phyloP scores from a whole-genome alignment of 805 yeast species.

The Maudiozyma bulderi region DNA sequence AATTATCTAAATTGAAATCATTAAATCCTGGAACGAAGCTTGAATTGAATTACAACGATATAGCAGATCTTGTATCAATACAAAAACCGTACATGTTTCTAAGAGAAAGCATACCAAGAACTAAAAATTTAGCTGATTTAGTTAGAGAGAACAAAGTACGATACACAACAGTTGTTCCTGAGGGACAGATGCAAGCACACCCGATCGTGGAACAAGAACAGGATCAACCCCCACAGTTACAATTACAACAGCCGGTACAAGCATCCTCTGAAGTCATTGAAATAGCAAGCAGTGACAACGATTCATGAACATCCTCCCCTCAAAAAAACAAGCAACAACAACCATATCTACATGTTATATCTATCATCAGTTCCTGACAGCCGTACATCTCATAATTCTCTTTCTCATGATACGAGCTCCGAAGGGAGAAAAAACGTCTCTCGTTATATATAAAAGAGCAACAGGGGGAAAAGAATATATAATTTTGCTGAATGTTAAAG shows the following conservation, averaged over 20 bases:
- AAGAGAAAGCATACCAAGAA: conserved; percentile 20
- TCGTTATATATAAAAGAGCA: no score
- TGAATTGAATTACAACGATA: conserved; percentile 17
- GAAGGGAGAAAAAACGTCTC: no score
- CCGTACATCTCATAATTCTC: no score
- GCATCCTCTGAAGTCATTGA: conserved; percentile 1
- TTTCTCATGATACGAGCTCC: no score
- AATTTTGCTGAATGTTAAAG: no score
- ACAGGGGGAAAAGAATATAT: no score
- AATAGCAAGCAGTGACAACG: conserved; percentile 1
- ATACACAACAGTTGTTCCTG: conserved; percentile 3
- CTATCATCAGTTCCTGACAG: no score
- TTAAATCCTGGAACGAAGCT: neutral
- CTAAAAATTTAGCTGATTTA: conserved; percentile 15
- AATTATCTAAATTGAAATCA: conserved; percentile 6
- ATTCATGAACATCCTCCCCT: neutral
- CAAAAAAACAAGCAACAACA: neutral
- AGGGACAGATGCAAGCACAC: neutral
- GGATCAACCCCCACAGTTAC: neutral
- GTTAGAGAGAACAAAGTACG: conserved; percentile 23
- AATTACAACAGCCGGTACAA: neutral
- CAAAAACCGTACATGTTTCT: conserved; percentile 17
- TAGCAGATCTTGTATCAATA: conserved; percentile 13
- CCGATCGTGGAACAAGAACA: neutral
- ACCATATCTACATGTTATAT: no score